Evolutionary conservation across 2,329 filamentous ascomycete genomes (phyloP).

Genomic region (Sporothrix mexicana): DNA sequence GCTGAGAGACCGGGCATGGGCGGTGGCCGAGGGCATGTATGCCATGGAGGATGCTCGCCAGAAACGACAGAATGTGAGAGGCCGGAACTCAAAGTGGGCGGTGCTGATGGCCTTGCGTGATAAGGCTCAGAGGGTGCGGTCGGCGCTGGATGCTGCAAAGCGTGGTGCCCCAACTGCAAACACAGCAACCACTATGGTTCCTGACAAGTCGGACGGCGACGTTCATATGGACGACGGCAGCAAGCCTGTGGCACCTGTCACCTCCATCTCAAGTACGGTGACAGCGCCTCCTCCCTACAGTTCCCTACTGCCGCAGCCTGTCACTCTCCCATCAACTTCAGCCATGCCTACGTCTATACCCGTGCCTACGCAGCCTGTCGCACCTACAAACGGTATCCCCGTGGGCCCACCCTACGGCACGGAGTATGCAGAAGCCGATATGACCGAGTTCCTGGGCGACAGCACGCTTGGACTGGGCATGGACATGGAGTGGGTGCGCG

Average conservation of each 20-base stretch:
- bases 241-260: no score
- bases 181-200: neutral
- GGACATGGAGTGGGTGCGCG: constrained; percentile 33
- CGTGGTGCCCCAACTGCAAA: neutral
- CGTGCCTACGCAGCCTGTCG: no score
- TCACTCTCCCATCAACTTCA: neutral
- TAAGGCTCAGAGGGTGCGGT: constrained; percentile 41
- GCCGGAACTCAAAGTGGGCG: constrained; percentile 42
- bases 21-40: constrained; percentile 39
- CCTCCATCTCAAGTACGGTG: no score
- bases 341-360: neutral
- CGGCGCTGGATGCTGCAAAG: constrained; percentile 27
- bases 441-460: constrained; percentile 31
- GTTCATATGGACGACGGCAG: constrained; percentile 10
- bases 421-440: constrained; percentile 25
- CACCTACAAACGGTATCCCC: neutral
- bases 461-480: constrained; percentile 23
- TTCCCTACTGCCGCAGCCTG: constrained; percentile 13
- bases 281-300: neutral
- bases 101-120: constrained; percentile 44
- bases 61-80: constrained; percentile 30
- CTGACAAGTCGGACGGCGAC: neutral
- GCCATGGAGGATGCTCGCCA: constrained; percentile 33
- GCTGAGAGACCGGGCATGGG: constrained; percentile 45
- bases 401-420: neutral